These are phyloP conservation scores for Bimuria novae-zelandiae DNA, from an alignment of 2,329 filamentous ascomycete genomes.

Conservation along the genomic window DNA sequence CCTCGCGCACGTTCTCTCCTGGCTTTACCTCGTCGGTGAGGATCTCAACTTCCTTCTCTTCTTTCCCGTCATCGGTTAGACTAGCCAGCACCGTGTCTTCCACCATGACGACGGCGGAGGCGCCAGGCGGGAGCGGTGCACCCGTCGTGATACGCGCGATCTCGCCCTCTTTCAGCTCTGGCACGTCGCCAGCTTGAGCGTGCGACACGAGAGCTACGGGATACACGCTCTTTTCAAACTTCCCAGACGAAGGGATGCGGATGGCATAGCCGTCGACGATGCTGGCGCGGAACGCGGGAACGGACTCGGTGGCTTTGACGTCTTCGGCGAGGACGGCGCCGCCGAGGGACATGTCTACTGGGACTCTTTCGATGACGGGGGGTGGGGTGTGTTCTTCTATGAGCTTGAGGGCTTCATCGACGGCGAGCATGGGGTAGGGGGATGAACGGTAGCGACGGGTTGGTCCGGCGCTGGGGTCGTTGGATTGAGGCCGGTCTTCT, in stretches of 20 bases:
- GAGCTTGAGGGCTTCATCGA: constrained; percentile 75
- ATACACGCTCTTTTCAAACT: constrained; percentile 74
- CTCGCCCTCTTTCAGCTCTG: constrained; percentile 70
- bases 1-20: constrained; percentile 87
- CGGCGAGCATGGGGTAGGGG: constrained; percentile 88
- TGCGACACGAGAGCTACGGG: constrained; percentile 87
- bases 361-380: constrained; percentile 60
- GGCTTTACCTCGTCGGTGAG: constrained; percentile 73
- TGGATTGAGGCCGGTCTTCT: constrained; percentile 60
- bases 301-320: constrained; percentile 77
- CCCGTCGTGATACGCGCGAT: constrained; percentile 94
- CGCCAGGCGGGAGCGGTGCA: constrained; percentile 83
- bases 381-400: constrained; percentile 75
- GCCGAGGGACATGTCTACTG: constrained; percentile 69
- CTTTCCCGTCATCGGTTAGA: constrained; percentile 76
- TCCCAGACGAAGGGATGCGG: constrained; percentile 37
- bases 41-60: constrained; percentile 89
- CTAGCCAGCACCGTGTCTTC: constrained; percentile 83
- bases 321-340: constrained; percentile 83
- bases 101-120: constrained; percentile 94
- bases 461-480: constrained; percentile 63
- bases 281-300: constrained; percentile 92
- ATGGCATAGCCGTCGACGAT: constrained; percentile 94
- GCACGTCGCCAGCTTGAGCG: constrained; percentile 72
- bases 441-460: constrained; percentile 79